phyloP scores from a whole-genome alignment of 306 rosid species.

The Senna siamea region DNA sequence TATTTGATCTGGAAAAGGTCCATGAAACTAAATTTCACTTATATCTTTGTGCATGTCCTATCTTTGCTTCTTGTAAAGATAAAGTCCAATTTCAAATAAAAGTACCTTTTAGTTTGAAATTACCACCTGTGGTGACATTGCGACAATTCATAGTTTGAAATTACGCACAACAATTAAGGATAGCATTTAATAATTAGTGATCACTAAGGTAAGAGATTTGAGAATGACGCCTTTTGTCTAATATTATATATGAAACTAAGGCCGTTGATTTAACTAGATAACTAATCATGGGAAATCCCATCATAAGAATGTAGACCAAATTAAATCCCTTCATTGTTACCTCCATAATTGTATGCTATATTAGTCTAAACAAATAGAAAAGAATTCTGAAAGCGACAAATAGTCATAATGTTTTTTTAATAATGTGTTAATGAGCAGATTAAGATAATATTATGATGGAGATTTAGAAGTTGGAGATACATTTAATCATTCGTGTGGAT shows the following conservation, averaged over 20 bases:
- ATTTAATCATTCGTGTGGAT: background rate
- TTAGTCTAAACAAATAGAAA: background rate
- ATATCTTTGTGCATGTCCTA: background rate
- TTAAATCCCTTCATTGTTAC: background rate
- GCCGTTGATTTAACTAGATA: background rate
- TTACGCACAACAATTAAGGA: constrained; percentile 12
- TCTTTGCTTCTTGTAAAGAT: background rate
- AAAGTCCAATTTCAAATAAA: background rate
- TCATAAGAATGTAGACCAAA: too few relatives aligned
- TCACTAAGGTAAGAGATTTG: constrained; percentile 10
- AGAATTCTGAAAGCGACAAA: background rate
- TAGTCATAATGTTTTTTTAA: background rate
- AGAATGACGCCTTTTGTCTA: constrained; percentile 23
- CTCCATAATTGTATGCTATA: background rate
- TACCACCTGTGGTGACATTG: background rate
- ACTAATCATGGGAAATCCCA: constrained; percentile 4
- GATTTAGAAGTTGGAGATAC: too few relatives aligned
- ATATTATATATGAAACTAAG: constrained; percentile 6
- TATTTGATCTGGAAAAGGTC: background rate
- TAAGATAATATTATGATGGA: too few relatives aligned
- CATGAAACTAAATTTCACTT: background rate
- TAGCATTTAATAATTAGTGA: constrained; percentile 24
- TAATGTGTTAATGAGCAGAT: too few relatives aligned
- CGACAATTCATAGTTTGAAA: constrained; percentile 9
- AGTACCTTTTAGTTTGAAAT: background rate